Evolutionary conservation across 257 asterid genomes (phyloP).

Genomic region (Penstemon eatonii): DNA sequence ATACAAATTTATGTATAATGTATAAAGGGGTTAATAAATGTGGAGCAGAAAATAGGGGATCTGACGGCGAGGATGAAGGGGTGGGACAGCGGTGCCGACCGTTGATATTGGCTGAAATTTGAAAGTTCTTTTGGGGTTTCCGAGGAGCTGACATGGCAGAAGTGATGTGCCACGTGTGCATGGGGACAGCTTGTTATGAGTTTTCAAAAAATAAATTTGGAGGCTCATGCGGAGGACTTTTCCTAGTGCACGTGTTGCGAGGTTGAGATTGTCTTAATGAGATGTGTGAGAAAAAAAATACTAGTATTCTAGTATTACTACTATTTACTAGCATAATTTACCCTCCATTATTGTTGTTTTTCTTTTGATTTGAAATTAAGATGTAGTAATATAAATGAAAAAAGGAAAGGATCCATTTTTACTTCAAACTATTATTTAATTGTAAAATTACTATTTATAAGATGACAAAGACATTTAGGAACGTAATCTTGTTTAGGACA

Average conservation of each 20-base stretch:
- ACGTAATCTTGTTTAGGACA: too few relatives aligned
- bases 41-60: slow-evolving; percentile 24
- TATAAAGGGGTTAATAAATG: slow-evolving; percentile 10
- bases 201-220: neutral
- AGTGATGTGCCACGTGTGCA: slow-evolving; percentile 31
- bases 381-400: too few relatives aligned
- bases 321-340: too few relatives aligned
- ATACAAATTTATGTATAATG: neutral
- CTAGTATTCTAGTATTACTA: too few relatives aligned
- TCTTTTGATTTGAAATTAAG: too few relatives aligned
- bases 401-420: too few relatives aligned
- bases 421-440: too few relatives aligned
- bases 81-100: slow-evolving; percentile 51
- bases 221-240: slow-evolving; percentile 24
- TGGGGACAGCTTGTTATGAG: slow-evolving; percentile 12
- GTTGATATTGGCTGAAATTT: slow-evolving; percentile 58
- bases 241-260: slow-evolving; percentile 33
- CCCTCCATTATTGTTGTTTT: too few relatives aligned
- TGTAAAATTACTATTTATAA: too few relatives aligned
- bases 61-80: slow-evolving; percentile 44
- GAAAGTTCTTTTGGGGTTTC: slow-evolving; percentile 35
- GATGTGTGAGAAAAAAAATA: neutral
- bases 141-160: slow-evolving; percentile 41
- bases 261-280: slow-evolving; percentile 21
- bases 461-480: too few relatives aligned